Evolutionary conservation across 768 basidiomycete species (phyloP).

Genomic region (Agaricus sinodeliciosus): DNA sequence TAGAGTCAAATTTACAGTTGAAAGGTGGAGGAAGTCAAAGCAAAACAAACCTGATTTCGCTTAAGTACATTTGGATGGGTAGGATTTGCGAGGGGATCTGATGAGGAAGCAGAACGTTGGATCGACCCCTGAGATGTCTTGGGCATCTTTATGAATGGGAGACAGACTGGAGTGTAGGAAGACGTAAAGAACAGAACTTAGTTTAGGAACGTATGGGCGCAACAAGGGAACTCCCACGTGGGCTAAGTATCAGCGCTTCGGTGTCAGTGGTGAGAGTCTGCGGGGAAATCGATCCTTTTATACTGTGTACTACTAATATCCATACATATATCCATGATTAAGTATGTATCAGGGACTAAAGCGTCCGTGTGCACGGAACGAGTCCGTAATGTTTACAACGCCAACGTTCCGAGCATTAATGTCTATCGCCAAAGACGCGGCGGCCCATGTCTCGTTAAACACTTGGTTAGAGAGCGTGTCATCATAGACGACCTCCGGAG

Average conservation of each 20-base stretch:
- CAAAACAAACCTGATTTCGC: conserved; percentile 40
- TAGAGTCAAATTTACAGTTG: not conserved
- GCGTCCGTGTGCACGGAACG: conserved; percentile 27
- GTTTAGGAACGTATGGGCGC: conserved; percentile 1
- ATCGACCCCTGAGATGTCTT: conserved; percentile 12
- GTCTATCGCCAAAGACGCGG: conserved; percentile 30
- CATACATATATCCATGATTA: conserved; percentile 12
- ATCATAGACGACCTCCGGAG: conserved; percentile 46
- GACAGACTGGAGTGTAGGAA: not conserved
- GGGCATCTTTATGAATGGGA: conserved; percentile 5
- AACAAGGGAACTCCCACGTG: conserved; percentile 5
- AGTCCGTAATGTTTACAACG: conserved; percentile 38
- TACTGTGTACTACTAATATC: not conserved
- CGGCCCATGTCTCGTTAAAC: conserved; percentile 47
- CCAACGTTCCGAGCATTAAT: conserved; percentile 24
- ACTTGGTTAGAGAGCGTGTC: conserved; percentile 31
- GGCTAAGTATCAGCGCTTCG: not conserved
- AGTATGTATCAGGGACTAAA: conserved; percentile 22
- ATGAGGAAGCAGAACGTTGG: conserved; percentile 18
- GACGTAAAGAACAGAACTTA: not conserved
- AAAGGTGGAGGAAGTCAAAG: not conserved
- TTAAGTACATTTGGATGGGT: conserved; percentile 43
- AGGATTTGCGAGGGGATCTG: conserved; percentile 20
- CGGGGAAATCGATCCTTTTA: too few species aligned
- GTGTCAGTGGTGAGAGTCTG: not conserved